phyloP scores from a whole-genome alignment of 73 alveolate species.

The Paramecium tetraurelia region DNA sequence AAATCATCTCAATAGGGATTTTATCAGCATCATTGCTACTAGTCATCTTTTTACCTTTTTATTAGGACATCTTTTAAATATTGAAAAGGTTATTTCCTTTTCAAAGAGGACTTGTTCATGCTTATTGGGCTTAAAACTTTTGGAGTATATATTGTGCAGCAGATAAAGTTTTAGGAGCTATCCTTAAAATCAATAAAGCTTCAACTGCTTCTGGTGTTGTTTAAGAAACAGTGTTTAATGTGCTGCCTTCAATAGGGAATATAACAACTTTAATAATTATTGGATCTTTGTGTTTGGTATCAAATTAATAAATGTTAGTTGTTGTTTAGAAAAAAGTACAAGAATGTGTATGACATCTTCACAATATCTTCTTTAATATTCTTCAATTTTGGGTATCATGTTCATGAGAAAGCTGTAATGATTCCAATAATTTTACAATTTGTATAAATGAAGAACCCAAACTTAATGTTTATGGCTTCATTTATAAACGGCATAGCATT shows the following conservation, averaged over 20 bases:
- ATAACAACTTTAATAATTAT: constrained; percentile 64
- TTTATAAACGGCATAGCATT: neutral
- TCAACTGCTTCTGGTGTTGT: constrained; percentile 68
- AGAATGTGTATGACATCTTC: neutral
- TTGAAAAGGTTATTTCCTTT: constrained; percentile 84
- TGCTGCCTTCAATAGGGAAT: constrained; percentile 67
- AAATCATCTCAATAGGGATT: constrained; percentile 64
- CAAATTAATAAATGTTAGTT: constrained; percentile 41
- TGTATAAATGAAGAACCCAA: neutral
- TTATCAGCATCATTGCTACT: constrained; percentile 51
- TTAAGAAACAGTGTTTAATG: constrained; percentile 74
- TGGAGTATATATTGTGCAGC: constrained; percentile 81
- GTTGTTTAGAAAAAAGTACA: constrained; percentile 21
- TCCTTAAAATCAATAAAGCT: constrained; percentile 46
- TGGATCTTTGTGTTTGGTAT: constrained; percentile 32
- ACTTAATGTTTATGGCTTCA: constrained; percentile 48
- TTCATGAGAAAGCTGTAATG: constrained; percentile 88
- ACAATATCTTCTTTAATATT: constrained; percentile 79
- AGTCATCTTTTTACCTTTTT: constrained; percentile 76
- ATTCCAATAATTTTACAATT: constrained; percentile 72
- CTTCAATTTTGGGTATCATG: constrained; percentile 90
- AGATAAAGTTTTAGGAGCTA: constrained; percentile 62
- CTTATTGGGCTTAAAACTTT: constrained; percentile 91
- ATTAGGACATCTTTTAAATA: constrained; percentile 70
- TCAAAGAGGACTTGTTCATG: constrained; percentile 86